phyloP scores from a whole-genome alignment of 345 rosid genomes.

The Arabidopsis arenosa region DNA sequence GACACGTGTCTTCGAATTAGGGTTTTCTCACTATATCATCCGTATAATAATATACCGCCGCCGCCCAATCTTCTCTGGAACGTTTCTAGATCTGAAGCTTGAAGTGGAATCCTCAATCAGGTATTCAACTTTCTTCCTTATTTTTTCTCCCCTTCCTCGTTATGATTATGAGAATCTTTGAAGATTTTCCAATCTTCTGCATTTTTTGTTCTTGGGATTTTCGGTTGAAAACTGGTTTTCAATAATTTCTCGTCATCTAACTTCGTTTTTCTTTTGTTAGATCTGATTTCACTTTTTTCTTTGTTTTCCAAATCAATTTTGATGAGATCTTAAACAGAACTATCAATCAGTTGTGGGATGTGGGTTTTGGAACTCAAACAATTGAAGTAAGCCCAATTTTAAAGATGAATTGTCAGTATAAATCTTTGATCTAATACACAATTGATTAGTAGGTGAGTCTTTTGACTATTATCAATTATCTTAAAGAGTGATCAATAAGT shows the following conservation, averaged over 20 bases:
- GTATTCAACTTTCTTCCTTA: background rate
- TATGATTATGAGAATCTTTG: too few species aligned
- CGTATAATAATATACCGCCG: background rate
- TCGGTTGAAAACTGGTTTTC: background rate
- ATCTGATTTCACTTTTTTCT: background rate
- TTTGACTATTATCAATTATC: background rate
- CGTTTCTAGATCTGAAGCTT: background rate
- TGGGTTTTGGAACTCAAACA: background rate
- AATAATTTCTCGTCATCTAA: background rate
- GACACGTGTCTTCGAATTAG: background rate
- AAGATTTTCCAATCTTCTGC: too few species aligned
- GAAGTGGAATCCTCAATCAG: too few species aligned
- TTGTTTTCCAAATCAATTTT: background rate
- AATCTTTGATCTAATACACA: constrained; percentile 10
- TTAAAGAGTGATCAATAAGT: background rate
- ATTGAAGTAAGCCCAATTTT: fast-evolving
- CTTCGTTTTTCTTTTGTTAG: background rate
- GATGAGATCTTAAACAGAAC: background rate
- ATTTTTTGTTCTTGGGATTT: too few species aligned
- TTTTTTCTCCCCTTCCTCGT: background rate
- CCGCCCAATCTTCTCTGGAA: background rate
- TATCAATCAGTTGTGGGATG: background rate
- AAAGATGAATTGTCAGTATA: constrained; percentile 24
- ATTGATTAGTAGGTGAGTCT: background rate
- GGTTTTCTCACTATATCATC: background rate